These are phyloP conservation scores for Coprinopsis marcescibilis DNA, from an alignment of 768 basidiomycete genomes.

Conservation along the genomic window DNA sequence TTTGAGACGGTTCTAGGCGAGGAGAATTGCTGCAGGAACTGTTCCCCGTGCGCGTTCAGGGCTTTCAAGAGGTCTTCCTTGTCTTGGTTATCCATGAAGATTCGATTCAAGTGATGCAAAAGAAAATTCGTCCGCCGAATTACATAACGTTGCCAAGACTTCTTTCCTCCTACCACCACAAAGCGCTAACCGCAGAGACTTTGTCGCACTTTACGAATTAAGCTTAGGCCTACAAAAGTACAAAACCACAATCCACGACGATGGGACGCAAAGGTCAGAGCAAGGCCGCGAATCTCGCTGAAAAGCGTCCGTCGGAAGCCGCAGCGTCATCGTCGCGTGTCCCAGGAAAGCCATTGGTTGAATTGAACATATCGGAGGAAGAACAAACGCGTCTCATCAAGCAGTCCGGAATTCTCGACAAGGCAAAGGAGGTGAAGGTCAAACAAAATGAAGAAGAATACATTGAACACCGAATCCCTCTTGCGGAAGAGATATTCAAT, in stretches of 20 bases:
- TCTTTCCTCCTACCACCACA: too few relatives aligned
- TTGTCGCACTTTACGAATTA: too few relatives aligned
- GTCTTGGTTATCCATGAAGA: conserved; percentile 23
- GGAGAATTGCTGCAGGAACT: conserved; percentile 40
- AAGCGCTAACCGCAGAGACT: too few relatives aligned
- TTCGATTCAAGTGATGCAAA: background rate
- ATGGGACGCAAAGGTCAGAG: conserved; percentile 16
- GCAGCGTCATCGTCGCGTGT: background rate
- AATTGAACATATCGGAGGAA: conserved; percentile 64
- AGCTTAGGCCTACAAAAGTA: too few relatives aligned
- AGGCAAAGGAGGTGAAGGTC: conserved; percentile 13
- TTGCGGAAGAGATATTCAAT: conserved; percentile 68
- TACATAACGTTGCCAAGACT: too few relatives aligned
- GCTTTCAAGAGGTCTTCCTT: conserved; percentile 33
- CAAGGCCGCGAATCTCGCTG: conserved; percentile 6
- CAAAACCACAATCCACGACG: conserved; percentile 18
- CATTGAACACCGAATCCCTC: conserved; percentile 31
- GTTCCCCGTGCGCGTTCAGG: conserved; percentile 41
- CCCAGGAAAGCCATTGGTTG: conserved; percentile 25
- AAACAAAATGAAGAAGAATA: conserved; percentile 24
- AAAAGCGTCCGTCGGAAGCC: background rate
- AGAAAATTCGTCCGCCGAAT: background rate
- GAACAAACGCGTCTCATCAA: conserved; percentile 77
- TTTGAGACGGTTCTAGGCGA: conserved; percentile 12
- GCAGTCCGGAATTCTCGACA: conserved; percentile 53